Base-by-base conservation (phyloP, 192 early-diverging fungal genomes). In the Physocladia obscura region DNA sequence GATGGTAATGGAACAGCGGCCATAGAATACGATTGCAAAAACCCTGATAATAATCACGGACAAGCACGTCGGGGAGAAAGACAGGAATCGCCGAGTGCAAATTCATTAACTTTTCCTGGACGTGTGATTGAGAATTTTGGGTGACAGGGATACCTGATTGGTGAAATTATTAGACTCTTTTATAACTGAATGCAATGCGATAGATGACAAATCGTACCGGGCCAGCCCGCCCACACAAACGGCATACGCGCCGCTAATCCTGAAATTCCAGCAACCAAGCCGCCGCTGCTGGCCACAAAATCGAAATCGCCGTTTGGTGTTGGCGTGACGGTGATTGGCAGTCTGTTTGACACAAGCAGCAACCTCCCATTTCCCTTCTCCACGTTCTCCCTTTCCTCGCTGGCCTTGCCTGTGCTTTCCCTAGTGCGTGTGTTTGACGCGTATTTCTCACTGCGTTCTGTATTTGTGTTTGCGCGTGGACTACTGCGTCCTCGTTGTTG, bases 211-310 rank as follows among this genome's bases (percentile, higher is more conserved):
- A 8, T 59, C 77, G 63, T 70, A 89, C 91, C 94, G 19, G 96
- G 95, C 98, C 98, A 99, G 8, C 98, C 98, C 71, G 97, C 94
- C 98, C 98, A 99, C 0, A 90, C 95, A 78, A 98, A 99, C 54
- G 85, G 81, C 94, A 94, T 97, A 75, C 94, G 88, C 63, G 92
- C 91, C 77, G 95, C 94, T 44, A 98, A 78, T 1, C 98, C 98
- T 19, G 89, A 91, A 29, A 99, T 79, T 21, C 94, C 98, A 17
- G 93, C 91, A 27, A 99, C 96, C 6, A 99, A 87, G 0, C 98
- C 98, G 40, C 98, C 98, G 0, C 94, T 92, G 40, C 91, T 93
- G 85, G 95, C 92, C 67, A 87, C 85, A 79, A 89, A 94, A 48
- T 83, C 79, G 83, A 84, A 93, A 70, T 27, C 75, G 76, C 83